Evolutionary conservation across 2,329 filamentous ascomycete species (phyloP), one percentile per base, ranked within the genome.

Genomic region (Dactylellina drechsleri): DNA sequence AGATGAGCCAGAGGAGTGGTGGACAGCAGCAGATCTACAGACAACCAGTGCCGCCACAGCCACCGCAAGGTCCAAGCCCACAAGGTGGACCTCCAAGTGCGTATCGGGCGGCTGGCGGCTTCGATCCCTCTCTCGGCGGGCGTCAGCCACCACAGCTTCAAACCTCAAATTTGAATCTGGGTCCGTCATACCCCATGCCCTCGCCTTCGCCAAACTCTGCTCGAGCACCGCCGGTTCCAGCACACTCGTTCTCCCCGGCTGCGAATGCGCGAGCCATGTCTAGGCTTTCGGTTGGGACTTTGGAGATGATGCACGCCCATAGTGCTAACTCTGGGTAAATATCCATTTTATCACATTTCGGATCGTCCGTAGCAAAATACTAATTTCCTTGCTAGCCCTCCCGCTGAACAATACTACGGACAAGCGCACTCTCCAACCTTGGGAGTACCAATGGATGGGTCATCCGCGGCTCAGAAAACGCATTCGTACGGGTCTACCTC

Each of bases 241-340:
- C 71, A n/a, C 71, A 75, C 36, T 67, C 71, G n/a, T 75, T 75
- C 52, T 75, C 71, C 2, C 64, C 64, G 28, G 64, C 53, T 7
- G 71, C 71, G 2, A 75, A 75, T n/a, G 52, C 71, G 10, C 71
- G 71, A 12, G 64, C 64, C 43, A 75, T 75, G 64, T 75, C 71
- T n/a, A 60, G 71, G 12, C 71, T 75, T 36, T 75, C 71, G 7
- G 41, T 65, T 43, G 71, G 71, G 58, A 75, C 71, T 5, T 53
- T 75, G 18, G 64, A 75, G 23, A 75, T 75, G 71, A 75, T 75
- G 71, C 71, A 75, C 45, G 57, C 47, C 7, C 67, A 59, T 26
- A 64, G 64, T 43, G 57, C 71, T 60, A 64, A 64, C 64, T 75
- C 58, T 20, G 53, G 8, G 36, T 18, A 12, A 41, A 13, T 50